Percentiles rank a stretch among this genome's conserved stretches.
Evolutionary conservation across 202 grass and related monocot species (phyloP).

Genomic region (Cymbopogon flexuosus): DNA sequence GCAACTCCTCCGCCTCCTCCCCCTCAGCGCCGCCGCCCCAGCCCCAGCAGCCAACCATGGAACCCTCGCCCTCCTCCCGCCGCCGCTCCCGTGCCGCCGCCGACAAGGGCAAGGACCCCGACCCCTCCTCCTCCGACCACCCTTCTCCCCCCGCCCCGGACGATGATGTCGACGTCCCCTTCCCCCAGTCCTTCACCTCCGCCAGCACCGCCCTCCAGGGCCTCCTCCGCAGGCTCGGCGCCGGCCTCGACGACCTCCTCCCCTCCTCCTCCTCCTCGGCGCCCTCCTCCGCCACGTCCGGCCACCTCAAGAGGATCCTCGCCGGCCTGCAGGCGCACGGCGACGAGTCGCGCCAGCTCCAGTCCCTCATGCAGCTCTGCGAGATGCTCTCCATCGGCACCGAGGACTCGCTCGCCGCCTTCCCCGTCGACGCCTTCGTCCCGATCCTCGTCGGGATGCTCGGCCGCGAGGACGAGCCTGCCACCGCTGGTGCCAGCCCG

Average conservation of each 20-base stretch:
- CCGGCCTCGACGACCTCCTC: conserved; percentile 79
- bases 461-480: conserved; percentile 31
- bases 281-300: conserved; percentile 31
- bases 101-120: conserved; percentile 81
- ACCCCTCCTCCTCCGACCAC: conserved; percentile 36
- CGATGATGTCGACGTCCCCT: conserved; percentile 47
- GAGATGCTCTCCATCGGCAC: conserved; percentile 61
- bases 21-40: not conserved
- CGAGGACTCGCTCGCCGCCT: conserved; percentile 43
- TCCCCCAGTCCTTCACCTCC: conserved; percentile 74
- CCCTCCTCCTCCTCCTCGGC: conserved; percentile 48
- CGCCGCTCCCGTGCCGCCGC: conserved; percentile 35
- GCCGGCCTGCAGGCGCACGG: conserved; percentile 38
- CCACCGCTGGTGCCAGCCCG: conserved; percentile 29
- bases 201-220: conserved; percentile 81
- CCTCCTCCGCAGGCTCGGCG: conserved; percentile 76
- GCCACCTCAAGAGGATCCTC: conserved; percentile 59
- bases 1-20: not conserved
- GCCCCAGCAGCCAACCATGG: conserved; percentile 35
- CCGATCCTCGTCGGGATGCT: conserved; percentile 53
- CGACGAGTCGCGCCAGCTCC: conserved; percentile 41
- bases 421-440: conserved; percentile 51
- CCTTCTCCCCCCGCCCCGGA: conserved; percentile 26
- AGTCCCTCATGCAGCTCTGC: conserved; percentile 56
- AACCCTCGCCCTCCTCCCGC: conserved; percentile 55